These are phyloP conservation scores for Leptosphaerulina australis DNA, from an alignment of 2,329 filamentous ascomycete genomes.

Conservation along the genomic window DNA sequence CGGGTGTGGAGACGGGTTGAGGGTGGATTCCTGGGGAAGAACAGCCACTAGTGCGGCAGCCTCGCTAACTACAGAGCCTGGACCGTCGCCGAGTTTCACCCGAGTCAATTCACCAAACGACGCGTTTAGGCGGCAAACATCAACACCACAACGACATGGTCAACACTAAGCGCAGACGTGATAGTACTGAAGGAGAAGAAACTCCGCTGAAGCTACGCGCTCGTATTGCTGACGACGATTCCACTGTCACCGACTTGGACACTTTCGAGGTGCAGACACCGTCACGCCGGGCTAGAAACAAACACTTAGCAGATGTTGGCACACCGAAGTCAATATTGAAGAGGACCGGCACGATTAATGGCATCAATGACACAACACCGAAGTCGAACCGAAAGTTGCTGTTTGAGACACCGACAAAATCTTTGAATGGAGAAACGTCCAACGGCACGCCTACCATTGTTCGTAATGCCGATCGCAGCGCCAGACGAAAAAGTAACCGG, in stretches of 20 bases:
- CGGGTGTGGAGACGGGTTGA: slow-evolving; percentile 12
- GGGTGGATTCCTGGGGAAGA: slow-evolving; percentile 16
- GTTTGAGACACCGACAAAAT: slow-evolving; percentile 54
- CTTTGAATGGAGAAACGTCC: slow-evolving; percentile 39
- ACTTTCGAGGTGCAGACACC: slow-evolving; percentile 38
- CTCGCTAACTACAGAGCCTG: slow-evolving; percentile 9
- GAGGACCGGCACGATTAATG: slow-evolving; percentile 32
- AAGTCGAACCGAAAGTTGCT: slow-evolving; percentile 54
- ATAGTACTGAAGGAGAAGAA: slow-evolving; percentile 26
- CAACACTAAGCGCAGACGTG: slow-evolving; percentile 42
- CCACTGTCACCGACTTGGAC: slow-evolving; percentile 23
- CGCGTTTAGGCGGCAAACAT: slow-evolving; percentile 25
- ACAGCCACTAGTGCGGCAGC: slow-evolving; percentile 2
- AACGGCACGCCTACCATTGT: slow-evolving; percentile 66
- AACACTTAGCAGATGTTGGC: slow-evolving; percentile 31
- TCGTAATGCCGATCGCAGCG: slow-evolving; percentile 80
- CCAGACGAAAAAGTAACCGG: slow-evolving; percentile 81
- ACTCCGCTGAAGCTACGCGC: slow-evolving; percentile 39
- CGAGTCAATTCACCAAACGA: slow-evolving; percentile 27
- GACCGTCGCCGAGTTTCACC: slow-evolving; percentile 9
- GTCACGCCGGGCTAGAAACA: slow-evolving; percentile 33
- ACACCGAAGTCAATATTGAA: slow-evolving; percentile 46
- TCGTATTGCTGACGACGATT: slow-evolving; percentile 22
- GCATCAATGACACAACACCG: slow-evolving; percentile 45
- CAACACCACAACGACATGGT: slow-evolving; percentile 30